Evolutionary conservation across 345 rosid species (phyloP), one percentile per base, ranked within the genome.

Genomic region (Murraya paniculata): DNA sequence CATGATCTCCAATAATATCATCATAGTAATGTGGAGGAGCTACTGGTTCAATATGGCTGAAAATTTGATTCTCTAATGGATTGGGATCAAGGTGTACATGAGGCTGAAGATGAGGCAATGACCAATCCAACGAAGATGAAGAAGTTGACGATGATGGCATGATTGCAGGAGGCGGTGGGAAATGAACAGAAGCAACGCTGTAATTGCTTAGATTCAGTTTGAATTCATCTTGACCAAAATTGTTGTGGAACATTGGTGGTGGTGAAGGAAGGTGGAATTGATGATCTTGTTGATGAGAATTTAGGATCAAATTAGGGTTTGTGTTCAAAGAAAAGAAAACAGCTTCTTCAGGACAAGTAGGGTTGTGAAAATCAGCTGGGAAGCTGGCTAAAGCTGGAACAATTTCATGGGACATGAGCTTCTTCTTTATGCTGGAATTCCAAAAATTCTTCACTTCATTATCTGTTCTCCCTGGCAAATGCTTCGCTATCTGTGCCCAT

Each of bases 371-470:
- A 27, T 65, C 69, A 65, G 45, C 22, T 21, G 74, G 56, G 74
- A 87, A 81, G 71, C 50, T 79, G 10, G 87, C 81, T 70, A 89
- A 79, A 56, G 84, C 64, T 28, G 74, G 76, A 80, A 81, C 81
- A 77, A 83, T 77, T 75, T 88, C 91, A 66, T 86, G 88, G 41
- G 94, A 86, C 68, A 91, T 85, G 48, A 94, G 87, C 89, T 90
- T 92, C 86, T 94, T 94, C 87, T 94, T 94, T 33, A 92, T 84
- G 89, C 96, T 89, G 64, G 98, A 94, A 59, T 94, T 94, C 98
- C 98, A 94, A 70, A 94, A 94, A 76, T 94, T 94, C 88, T 94
- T 94, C 82, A 94, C 98, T 73, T 94, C 98, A 36, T 94, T 94
- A 71, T 94, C 98, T 13, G 98, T 94, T 86, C 98, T 89, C 35